Evolutionary conservation across 1,139 yeast genomes (phyloP), one percentile per base, ranked within the genome.

Genomic region (Candida dubliniensis): DNA sequence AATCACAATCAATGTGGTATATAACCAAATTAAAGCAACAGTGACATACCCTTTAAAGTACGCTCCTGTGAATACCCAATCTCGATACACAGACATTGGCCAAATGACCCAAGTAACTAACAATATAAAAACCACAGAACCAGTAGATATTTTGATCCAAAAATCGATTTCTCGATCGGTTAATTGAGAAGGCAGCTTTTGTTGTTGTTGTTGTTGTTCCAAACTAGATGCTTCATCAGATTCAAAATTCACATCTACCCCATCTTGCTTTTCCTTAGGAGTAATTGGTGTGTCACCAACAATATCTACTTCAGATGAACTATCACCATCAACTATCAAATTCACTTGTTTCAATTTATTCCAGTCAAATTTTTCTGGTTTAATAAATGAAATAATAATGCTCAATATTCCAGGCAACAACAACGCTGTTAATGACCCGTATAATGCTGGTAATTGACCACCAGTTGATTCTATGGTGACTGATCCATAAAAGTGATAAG

Each of bases 71-170:
- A 69, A 74, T n/a, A 72, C 61, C 59, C 69, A 74, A 45, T 69
- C 64, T 42, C 78, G 63, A 47, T 72, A 74, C 55, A 73, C 60
- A 9, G 78, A 77, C 56, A 73, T 60, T 38, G 79, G 78, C 77
- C 77, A 73, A 9, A 74, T 38, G 9, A 72, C 71, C 69, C 67
- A 67, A 18, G 64, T 65, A 4, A 70, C 45, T 25, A 71, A 57
- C 15, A 71, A 50, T 13, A 58, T 55, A 31, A 65, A 52, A 1
- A 63, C 44, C 31, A 62, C 53, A 9, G 69, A 59, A 14, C 57
- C 61, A 36, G 64, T 59, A 2, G 74, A 67, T 7, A 66, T 46
- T 42, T 64, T 66, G 38, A 59, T 59, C 50, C 61, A 63, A 31
- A 49, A 45, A 37, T 52, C 47, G 10, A 58, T 38, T 44, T 52